Conservation (phyloP, 257 asterid genomes). For the Capsicum rhomboideum region DNA sequence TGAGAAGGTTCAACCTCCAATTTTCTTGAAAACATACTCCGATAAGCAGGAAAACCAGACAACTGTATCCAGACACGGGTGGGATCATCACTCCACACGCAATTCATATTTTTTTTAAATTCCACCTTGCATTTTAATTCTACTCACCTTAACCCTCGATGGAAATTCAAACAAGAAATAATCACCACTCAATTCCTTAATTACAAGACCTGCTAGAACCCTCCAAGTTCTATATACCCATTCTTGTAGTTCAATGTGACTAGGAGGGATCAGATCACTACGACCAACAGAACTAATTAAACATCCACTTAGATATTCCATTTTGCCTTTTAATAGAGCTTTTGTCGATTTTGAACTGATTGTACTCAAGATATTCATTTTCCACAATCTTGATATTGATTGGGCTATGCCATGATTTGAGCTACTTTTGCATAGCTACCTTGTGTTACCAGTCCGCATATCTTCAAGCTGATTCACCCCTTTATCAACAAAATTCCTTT, state of each 20-base stretch:
- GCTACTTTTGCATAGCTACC: background rate
- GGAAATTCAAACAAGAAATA: background rate
- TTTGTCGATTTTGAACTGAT: background rate
- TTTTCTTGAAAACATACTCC: background rate
- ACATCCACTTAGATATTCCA: background rate
- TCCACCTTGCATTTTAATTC: background rate
- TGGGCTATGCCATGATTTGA: background rate
- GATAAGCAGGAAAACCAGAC: background rate
- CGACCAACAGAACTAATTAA: background rate
- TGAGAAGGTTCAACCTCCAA: background rate
- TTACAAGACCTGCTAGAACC: no score
- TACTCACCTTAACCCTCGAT: background rate
- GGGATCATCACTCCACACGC: background rate
- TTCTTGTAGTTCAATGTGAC: background rate
- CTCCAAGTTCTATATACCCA: background rate
- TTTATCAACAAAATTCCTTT: background rate
- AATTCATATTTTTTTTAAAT: background rate
- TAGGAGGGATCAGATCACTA: background rate
- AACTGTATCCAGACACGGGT: background rate
- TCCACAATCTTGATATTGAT: background rate
- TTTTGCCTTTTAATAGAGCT: background rate
- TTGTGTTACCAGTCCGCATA: no score
- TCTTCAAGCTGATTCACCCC: no score
- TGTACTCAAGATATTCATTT: background rate
- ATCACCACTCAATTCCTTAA: background rate